phyloP scores from a whole-genome alignment of 2,329 filamentous ascomycete species.

The Penicillium sp. region DNA sequence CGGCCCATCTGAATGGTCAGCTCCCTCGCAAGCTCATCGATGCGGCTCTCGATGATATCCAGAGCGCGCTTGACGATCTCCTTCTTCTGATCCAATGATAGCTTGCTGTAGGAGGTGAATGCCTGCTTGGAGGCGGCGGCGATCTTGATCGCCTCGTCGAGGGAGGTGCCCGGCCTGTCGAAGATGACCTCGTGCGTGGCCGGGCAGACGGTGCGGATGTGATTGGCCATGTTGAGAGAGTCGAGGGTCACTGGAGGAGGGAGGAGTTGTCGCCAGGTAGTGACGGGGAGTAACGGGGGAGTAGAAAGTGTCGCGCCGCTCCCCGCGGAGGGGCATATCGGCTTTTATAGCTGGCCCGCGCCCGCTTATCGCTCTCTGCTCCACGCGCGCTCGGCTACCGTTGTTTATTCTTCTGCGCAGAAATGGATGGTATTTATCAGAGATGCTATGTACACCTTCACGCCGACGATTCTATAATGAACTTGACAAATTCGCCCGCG shows the following conservation, averaged over 20 bases:
- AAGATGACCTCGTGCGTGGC: constrained; percentile 80
- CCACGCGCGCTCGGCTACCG: too few species aligned
- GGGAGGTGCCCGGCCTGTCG: constrained; percentile 65
- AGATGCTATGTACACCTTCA: neutral
- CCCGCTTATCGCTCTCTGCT: too few species aligned
- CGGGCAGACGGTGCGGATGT: constrained; percentile 70
- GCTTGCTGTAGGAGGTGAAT: constrained; percentile 61
- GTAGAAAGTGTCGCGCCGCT: too few species aligned
- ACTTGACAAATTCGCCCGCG: constrained; percentile 18
- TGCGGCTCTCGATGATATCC: constrained; percentile 62
- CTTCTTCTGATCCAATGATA: constrained; percentile 68
- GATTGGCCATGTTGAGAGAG: constrained; percentile 25
- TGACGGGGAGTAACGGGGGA: too few species aligned
- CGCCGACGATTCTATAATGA: constrained; percentile 12
- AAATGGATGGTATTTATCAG: too few species aligned
- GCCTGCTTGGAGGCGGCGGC: constrained; percentile 14
- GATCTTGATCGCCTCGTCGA: constrained; percentile 24
- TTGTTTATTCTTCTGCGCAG: too few species aligned
- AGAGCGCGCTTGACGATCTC: constrained; percentile 78
- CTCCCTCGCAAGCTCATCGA: constrained; percentile 75
- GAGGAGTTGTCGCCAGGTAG: too few species aligned
- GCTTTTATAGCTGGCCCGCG: constrained; percentile 13
- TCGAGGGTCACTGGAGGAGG: constrained; percentile 4
- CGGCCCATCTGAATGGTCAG: constrained; percentile 89
- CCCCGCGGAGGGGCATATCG: too few species aligned